Percentiles rank a stretch among this genome's conserved stretches.
phyloP scores from a whole-genome alignment of 1,139 yeast genomes.

The Suhomyces bokatorum region DNA sequence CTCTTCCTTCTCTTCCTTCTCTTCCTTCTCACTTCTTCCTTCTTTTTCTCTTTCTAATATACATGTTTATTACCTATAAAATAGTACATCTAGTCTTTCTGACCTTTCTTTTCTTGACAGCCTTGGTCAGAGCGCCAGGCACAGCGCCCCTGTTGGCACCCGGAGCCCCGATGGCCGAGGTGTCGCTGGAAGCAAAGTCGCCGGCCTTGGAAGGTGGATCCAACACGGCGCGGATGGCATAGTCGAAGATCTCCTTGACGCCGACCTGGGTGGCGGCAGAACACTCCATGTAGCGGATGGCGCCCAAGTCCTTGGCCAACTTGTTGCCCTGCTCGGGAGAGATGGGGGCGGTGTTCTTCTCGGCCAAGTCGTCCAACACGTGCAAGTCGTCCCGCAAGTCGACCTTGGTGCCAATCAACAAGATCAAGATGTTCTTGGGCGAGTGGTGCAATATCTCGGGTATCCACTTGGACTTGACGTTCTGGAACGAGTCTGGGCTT shows the following conservation, averaged over 20 bases:
- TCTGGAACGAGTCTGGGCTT: slow-evolving; percentile 77
- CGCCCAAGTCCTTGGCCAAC: slow-evolving; percentile 71
- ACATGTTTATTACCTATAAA: slow-evolving; percentile 28
- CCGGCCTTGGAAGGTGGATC: slow-evolving; percentile 45
- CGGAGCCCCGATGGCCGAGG: slow-evolving; percentile 10
- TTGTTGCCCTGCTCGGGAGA: slow-evolving; percentile 61
- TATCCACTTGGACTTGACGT: slow-evolving; percentile 75
- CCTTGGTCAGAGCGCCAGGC: slow-evolving; percentile 5
- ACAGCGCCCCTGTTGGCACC: slow-evolving; percentile 6
- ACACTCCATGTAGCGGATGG: slow-evolving; percentile 80
- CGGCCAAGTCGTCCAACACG: slow-evolving; percentile 68
- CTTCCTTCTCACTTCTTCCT: not conserved
- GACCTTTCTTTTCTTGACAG: slow-evolving; percentile 31
- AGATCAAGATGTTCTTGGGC: slow-evolving; percentile 69
- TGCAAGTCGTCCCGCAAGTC: slow-evolving; percentile 84
- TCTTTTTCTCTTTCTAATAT: not conserved
- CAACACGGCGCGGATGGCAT: slow-evolving; percentile 71
- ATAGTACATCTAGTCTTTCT: slow-evolving; percentile 34
- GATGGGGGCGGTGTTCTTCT: slow-evolving; percentile 63
- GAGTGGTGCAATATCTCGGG: slow-evolving; percentile 90
- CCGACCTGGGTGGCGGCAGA: slow-evolving; percentile 93
- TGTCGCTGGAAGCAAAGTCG: slow-evolving; percentile 5
- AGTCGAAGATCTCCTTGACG: slow-evolving; percentile 78
- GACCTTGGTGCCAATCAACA: slow-evolving; percentile 82
- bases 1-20: no score